Evolutionary conservation across 805 yeast species (phyloP).

Genomic region (Candida nonsorbophila): DNA sequence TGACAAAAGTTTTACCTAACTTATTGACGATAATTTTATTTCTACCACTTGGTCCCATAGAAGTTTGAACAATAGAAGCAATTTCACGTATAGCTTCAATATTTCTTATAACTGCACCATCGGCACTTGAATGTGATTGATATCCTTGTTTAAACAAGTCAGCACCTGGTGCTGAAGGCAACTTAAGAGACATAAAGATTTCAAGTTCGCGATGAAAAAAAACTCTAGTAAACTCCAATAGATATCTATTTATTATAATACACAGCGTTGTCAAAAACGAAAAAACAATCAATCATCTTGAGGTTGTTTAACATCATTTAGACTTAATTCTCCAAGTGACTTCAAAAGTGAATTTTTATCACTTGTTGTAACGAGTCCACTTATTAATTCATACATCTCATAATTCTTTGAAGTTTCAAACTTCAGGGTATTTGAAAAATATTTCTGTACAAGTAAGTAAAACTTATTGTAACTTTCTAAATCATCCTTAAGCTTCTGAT

Average conservation of each 20-base stretch:
- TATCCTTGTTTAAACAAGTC: constrained; percentile 96
- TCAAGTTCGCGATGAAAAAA: neutral
- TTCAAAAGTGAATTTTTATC: constrained; percentile 5
- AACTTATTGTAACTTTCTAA: constrained; percentile 7
- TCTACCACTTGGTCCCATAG: constrained; percentile 97
- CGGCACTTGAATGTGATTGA: constrained; percentile 78
- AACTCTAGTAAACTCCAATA: neutral
- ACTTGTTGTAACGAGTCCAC: constrained; percentile 7
- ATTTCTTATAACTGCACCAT: constrained; percentile 91
- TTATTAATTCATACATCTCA: constrained; percentile 7
- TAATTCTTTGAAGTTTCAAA: constrained; percentile 5
- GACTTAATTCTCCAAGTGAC: constrained; percentile 3
- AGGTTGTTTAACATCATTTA: neutral
- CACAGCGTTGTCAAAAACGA: neutral
- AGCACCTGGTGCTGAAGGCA: constrained; percentile 89
- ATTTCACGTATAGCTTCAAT: constrained; percentile 93
- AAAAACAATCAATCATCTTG: no score
- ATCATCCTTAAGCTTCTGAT: constrained; percentile 4
- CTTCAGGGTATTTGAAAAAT: constrained; percentile 4
- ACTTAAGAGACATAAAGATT: constrained; percentile 68
- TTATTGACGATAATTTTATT: constrained; percentile 93
- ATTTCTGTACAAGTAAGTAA: constrained; percentile 6
- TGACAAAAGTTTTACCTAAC: constrained; percentile 78
- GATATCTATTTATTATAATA: neutral
- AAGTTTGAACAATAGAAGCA: constrained; percentile 84